Evolutionary conservation across 768 basidiomycete genomes (phyloP).

Genomic region (Leccinum subgranulosum): DNA sequence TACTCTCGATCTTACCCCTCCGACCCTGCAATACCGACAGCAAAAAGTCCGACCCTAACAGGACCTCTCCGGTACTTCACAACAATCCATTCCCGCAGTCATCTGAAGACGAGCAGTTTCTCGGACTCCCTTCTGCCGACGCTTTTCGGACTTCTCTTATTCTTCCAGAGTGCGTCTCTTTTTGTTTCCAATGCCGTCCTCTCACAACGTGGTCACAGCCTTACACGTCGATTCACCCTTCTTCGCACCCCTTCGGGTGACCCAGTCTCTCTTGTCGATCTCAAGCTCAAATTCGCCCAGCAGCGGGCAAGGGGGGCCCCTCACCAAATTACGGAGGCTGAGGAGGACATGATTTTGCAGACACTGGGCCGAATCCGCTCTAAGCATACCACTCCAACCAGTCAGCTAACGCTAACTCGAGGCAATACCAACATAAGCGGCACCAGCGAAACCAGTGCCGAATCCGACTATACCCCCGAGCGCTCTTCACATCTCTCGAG

Average conservation of each 20-base stretch:
- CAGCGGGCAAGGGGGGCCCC: conserved; percentile 69
- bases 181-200: conserved; percentile 3
- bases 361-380: conserved; percentile 56
- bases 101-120: conserved; percentile 41
- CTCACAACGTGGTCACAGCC: conserved; percentile 42
- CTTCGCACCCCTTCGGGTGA: conserved; percentile 67
- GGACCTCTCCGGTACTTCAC: conserved; percentile 43
- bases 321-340: conserved; percentile 73
- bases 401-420: conserved; percentile 10
- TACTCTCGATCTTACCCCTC: conserved; percentile 21
- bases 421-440: conserved; percentile 17
- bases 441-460: conserved; percentile 17
- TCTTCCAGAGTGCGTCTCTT: conserved; percentile 68
- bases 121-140: conserved; percentile 61
- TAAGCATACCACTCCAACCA: conserved; percentile 26
- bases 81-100: conserved; percentile 27
- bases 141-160: conserved; percentile 88
- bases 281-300: conserved; percentile 66
- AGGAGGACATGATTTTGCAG: conserved; percentile 82
- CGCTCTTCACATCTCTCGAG: conserved; percentile 36
- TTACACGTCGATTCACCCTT: conserved; percentile 79
- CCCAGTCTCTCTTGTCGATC: conserved; percentile 60
- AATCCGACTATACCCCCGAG: conserved; percentile 32
- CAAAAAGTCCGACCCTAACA: conserved; percentile 71
- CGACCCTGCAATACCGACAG: conserved; percentile 40